Conservation (phyloP, 495 filamentous ascomycete species). For the Penicillium diatomitis region DNA sequence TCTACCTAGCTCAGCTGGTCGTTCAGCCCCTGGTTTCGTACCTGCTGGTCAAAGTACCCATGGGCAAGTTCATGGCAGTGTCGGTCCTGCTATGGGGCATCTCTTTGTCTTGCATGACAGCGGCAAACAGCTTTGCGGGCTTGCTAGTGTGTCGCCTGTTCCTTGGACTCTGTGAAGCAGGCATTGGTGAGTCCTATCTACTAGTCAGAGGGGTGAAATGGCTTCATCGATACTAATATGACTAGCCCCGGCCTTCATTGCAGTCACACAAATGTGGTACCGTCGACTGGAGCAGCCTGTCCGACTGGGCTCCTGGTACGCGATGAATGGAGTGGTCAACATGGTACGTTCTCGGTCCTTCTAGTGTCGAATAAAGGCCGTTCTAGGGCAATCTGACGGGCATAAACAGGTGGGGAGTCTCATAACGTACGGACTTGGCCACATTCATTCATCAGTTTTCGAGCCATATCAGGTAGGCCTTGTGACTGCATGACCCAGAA, state of each 20-base stretch:
- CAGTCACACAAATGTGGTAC: conserved; percentile 57
- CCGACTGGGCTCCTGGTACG: conserved; percentile 50
- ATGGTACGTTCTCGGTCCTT: conserved; percentile 30
- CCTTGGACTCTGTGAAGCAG: conserved; percentile 53
- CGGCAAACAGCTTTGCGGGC: conserved; percentile 44
- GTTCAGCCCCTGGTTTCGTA: conserved; percentile 33
- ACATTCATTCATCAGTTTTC: conserved; percentile 43
- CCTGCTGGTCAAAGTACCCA: conserved; percentile 28
- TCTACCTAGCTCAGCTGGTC: conserved; percentile 45
- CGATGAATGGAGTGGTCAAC: conserved; percentile 47
- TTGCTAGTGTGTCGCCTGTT: conserved; percentile 51
- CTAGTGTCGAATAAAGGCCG: background rate
- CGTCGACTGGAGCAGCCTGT: conserved; percentile 50
- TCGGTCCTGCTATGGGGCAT: conserved; percentile 53
- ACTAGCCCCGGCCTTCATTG: conserved; percentile 49
- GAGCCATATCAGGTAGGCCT: conserved; percentile 43
- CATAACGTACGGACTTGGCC: conserved; percentile 51
- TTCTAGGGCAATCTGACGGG: background rate
- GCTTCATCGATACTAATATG: background rate
- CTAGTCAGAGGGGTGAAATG: background rate
- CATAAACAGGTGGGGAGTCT: conserved; percentile 31
- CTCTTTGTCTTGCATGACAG: conserved; percentile 45
- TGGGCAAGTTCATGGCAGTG: conserved; percentile 46
- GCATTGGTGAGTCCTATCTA: conserved; percentile 23
- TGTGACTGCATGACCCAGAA: conserved; percentile 1